Evolutionary conservation across 2,329 filamentous ascomycete genomes (phyloP), one percentile per base, ranked within the genome.

Genomic region (Penicillium expansum): DNA sequence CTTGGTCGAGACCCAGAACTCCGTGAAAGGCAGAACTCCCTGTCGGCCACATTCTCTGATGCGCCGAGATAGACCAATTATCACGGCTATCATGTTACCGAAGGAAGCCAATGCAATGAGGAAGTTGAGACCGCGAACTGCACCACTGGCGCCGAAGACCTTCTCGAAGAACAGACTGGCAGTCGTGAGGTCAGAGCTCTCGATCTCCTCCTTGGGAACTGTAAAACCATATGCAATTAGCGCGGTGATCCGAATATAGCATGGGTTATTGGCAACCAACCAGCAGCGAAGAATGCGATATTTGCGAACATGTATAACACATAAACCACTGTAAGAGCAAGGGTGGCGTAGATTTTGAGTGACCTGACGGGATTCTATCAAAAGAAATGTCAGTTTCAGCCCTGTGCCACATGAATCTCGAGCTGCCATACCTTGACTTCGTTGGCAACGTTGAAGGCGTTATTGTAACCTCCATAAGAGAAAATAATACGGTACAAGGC

Each of bases 361-460:
- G 79, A 80, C 22, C 76, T 79, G 37, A 86, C 76, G 0, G 84
- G 84, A 56, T 85, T 81, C 75, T 83, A 33, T 44, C 4, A n/a
- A 44, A 3, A 5, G 1, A 22, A 20, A 18, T 18, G 16, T 52
- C n/a, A 45, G 50, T 45, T 11, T 20, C 22, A 22, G 16, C 14
- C 22, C 1, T 1, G 16, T 44, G 7, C 10, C 6, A 30, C 20
- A 10, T 14, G 10, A 14, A 38, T 3, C 10, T 11, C 7, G 9
- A 27, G 3, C 7, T 1, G 1, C 5, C 63, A 16, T 61, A 76
- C 76, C 67, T 80, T 80, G 61, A 86, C 80, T 69, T 86, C 83
- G 51, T 85, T 85, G 54, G 82, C 81, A 5, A 86, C 77, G 59
- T 85, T 85, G 71, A 86, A 86, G 0, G 83, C 81, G 60, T 86